Evolutionary conservation across 2,329 filamentous ascomycete species (phyloP), one percentile per base, ranked within the genome.

Genomic region (Trichoderma sp.): DNA sequence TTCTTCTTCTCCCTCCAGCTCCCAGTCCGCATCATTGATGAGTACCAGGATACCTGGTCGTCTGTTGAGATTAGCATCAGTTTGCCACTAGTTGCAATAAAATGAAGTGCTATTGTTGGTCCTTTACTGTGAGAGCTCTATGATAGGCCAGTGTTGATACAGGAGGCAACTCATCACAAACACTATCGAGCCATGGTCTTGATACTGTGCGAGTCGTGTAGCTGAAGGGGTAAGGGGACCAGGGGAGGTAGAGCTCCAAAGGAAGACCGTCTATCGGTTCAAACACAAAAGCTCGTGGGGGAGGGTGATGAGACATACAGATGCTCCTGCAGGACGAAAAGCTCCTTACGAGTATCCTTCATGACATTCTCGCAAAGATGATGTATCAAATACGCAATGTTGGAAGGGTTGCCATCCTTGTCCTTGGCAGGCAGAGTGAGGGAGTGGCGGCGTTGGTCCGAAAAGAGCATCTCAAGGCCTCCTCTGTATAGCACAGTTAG

Each of bases 11-110:
- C 95, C 96, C 82, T 98, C 96, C 13, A 99, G 88, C 81, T 98
- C 96, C 96, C 96, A 99, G 81, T 99, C 96, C 30, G 94, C 93
- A 77, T 99, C 96, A 80, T 99, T 99, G 81, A 99, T 97, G 71
- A 99, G 87, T 32, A 98, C 95, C 57, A 99, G 88, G 80, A 99
- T 97, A 3, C 96, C 96, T 6, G 96, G 96, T 68, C 96, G 94
- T 73, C 95, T 98, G 76, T 55, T 63, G 59, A 64, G 57, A 43
- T 64, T 23, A 55, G 57, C 57, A 34, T 53, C 28, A 50, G 64
- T 68, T 53, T 39, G 66, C 71, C 23, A 26, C 68, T 20, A 34
- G 58, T 28, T 11, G 34, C n/a, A 30, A 55, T 62, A 32, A 23
- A 53, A 28, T 55, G n/a, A 65, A 57, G 28, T 34, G 53, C n/a